Base-by-base conservation (phyloP, 1,139 yeast species). In the Hanseniaspora uvarum region DNA sequence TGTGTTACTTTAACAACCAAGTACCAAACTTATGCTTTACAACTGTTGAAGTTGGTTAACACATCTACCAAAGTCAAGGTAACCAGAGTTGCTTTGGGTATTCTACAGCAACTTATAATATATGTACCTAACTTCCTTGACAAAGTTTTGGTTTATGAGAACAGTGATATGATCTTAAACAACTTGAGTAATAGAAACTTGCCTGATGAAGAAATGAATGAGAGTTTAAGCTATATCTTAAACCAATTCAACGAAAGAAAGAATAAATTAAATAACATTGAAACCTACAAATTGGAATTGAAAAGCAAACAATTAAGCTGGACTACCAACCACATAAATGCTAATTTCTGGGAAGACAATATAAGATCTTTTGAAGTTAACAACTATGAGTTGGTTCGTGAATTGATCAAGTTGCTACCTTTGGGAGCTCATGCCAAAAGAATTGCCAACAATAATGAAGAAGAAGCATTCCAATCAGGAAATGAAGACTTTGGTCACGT, bases 291-390 rank as follows among this genome's bases (percentile, higher is more conserved):
- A 62, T 81, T 88, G 51, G 98, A 92, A 70, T 74, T 92, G 57
- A 84, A 81, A 58, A 81, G 92, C 56, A 80, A 83, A 62, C 76
- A 80, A 58, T 77, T 92, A 63, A 78, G 80, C 58, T 92, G 96
- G 94, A 80, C 95, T 1, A 98, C 98, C 55, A 88, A 95, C 24
- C 98, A 92, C 70, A 79, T 81, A 61, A 84, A 87, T 47, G 80
- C 79, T 54, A 87, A 86, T 55, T 92, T 92, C 67, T 92, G 98
- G 96, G 75, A 81, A 58, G 94, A 87, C 60, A 87, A 94, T 66
- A 75, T 83, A 31, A 74, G 71, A 48, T 76, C 78, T 61, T 92
- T 94, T 72, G 86, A 83, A 68, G 86, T 83, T 51, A 77, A 81
- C 56, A 80, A 83, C 63, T 89, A 83, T 80, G 81, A 80, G 65